phyloP scores from a whole-genome alignment of 441 rosid genomes.

The Aleurites moluccanus region DNA sequence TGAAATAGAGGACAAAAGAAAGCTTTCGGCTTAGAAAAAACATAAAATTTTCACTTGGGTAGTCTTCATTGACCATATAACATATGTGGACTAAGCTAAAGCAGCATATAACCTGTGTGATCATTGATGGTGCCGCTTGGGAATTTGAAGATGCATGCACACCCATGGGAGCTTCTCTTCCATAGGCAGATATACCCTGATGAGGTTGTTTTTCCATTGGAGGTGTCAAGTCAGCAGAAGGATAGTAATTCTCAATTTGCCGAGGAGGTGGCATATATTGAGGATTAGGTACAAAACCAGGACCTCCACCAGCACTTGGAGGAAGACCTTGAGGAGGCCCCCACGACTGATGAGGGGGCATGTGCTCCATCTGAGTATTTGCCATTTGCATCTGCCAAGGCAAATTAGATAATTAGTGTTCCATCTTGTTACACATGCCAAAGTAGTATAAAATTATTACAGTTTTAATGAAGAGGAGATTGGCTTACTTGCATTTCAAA shows the following conservation, averaged over 20 bases:
- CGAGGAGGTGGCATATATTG: constrained; percentile 83
- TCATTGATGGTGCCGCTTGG: constrained; percentile 79
- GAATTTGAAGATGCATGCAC: constrained; percentile 59
- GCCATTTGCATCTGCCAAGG: constrained; percentile 72
- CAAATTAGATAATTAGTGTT: constrained; percentile 23
- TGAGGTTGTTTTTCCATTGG: constrained; percentile 90
- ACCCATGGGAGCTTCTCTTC: constrained; percentile 82
- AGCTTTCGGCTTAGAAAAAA: neutral
- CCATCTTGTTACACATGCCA: constrained; percentile 8
- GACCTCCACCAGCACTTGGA: constrained; percentile 69
- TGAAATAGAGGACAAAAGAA: neutral
- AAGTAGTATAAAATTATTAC: neutral
- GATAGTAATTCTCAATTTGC: constrained; percentile 73
- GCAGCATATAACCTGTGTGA: constrained; percentile 62
- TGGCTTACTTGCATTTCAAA: constrained; percentile 78
- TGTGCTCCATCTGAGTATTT: constrained; percentile 74
- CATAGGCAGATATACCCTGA: constrained; percentile 93
- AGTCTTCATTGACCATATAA: neutral
- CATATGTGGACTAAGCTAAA: neutral
- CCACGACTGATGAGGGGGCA: constrained; percentile 90
- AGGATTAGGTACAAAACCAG: constrained; percentile 69
- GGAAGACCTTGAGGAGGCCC: constrained; percentile 88
- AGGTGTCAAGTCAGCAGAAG: constrained; percentile 72
- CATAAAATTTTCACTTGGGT: neutral
- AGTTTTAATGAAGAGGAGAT: constrained; percentile 12